Evolutionary conservation across 78 protist species (phyloP), one percentile per base, ranked within the genome.

Genomic region (Cavenderia fasciculata): DNA sequence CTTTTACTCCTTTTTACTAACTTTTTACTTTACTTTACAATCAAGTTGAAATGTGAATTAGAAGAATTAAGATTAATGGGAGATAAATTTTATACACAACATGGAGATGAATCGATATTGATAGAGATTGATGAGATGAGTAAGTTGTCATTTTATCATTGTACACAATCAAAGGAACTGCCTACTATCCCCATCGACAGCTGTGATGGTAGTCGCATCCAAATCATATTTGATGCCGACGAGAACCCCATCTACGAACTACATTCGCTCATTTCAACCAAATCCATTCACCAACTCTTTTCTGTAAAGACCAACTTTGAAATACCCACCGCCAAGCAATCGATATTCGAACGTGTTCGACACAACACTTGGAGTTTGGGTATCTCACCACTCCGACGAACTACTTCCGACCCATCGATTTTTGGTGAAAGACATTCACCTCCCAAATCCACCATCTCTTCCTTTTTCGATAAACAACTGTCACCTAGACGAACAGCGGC

Each of bases 311-410:
- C 89, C 71, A 79, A 79, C 43, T 79, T 79, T 27, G 89, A 79
- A 41, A 43, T 21, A 1, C 25, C 66, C 0, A 44, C 49, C 2
- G 21, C 21, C 49, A 40, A 56, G 56, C 89, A 75, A 16, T 63
- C 89, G 21, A 21, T 61, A 14, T 79, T 79, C 40, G 89, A 79
- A 43, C 54, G 89, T 5, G 89, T 79, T 8, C 19, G 49, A 43
- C 89, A 79, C 23, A 79, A 79, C 72, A 79, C 89, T n/a, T 79
- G 89, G 89, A 79, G 77, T 68, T 52, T 79, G 18, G 89, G 89
- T 18, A 68, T 79, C 12, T 79, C 89, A n/a, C 89, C 89, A 31
- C 49, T 79, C 10, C 38, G 89, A n/a, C 43, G 89, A 33, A 79
- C 89, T 19, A 79, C 89, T 2, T 79, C 89, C 2, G 89, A 79